These are phyloP conservation scores for Anacardium occidentale DNA, from an alignment of 345 rosid species.

Conservation along the genomic window DNA sequence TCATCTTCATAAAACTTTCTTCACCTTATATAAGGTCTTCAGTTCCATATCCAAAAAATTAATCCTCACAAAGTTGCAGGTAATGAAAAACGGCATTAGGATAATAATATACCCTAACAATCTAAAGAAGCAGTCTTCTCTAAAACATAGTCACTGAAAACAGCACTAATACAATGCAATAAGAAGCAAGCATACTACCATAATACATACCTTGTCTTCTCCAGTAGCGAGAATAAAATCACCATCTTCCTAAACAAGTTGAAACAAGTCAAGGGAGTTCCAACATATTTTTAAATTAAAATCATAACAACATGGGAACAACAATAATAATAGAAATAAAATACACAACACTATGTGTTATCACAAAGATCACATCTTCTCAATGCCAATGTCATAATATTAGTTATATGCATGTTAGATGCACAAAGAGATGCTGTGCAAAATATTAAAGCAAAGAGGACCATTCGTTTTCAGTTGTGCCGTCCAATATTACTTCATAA, in stretches of 20 bases:
- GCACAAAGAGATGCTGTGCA: no score
- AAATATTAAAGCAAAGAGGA: no score
- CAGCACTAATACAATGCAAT: slow-evolving; percentile 4
- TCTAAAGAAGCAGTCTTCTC: slow-evolving; percentile 12
- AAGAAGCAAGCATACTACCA: slow-evolving; percentile 24
- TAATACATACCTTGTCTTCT: slow-evolving; percentile 70
- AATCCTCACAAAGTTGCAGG: background rate
- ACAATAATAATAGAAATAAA: background rate
- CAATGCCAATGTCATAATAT: no score
- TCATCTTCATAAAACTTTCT: no score
- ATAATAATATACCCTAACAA: background rate
- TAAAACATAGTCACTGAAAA: background rate
- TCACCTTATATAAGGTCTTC: no score
- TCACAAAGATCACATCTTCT: no score
- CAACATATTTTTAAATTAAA: slow-evolving; percentile 16
- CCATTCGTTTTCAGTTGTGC: no score
- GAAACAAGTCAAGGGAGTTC: slow-evolving; percentile 22
- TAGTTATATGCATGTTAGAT: no score
- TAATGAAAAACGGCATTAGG: background rate
- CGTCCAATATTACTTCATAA: no score
- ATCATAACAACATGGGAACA: background rate
- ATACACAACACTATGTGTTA: background rate
- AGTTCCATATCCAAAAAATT: no score
- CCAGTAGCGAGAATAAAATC: slow-evolving; percentile 69
- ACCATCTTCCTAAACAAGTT: slow-evolving; percentile 78